These are phyloP conservation scores for Fusarium sp. DNA, from an alignment of 2,329 filamentous ascomycete genomes.

Conservation along the genomic window DNA sequence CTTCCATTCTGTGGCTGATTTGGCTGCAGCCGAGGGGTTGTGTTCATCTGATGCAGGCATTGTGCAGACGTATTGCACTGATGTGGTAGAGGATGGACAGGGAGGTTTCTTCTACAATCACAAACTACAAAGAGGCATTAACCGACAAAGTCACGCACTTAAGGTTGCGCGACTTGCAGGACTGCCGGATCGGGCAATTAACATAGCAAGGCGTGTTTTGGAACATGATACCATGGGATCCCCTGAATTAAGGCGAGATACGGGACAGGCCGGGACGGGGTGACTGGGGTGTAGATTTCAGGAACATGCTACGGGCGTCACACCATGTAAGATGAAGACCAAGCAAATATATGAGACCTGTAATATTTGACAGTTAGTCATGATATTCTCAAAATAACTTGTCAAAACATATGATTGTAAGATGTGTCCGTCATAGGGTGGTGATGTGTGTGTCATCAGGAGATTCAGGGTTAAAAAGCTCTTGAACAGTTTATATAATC, in stretches of 20 bases:
- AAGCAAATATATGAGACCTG: conserved; percentile 30
- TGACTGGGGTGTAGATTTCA: conserved; percentile 3
- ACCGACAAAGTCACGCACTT: conserved; percentile 88
- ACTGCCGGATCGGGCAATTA: conserved; percentile 80
- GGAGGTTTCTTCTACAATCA: conserved; percentile 90
- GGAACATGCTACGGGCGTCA: conserved; percentile 32
- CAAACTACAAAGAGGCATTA: conserved; percentile 84
- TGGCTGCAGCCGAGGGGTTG: conserved; percentile 71
- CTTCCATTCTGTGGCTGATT: conserved; percentile 87
- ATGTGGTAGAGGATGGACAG: conserved; percentile 80
- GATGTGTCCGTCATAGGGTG: conserved; percentile 68
- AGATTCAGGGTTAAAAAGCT: conserved; percentile 79
- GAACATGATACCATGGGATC: conserved; percentile 28
- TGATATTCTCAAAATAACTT: conserved; percentile 53
- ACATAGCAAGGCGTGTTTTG: conserved; percentile 74
- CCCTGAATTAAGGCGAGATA: conserved; percentile 3
- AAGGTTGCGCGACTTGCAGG: conserved; percentile 94
- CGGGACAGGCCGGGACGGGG: conserved; percentile 20
- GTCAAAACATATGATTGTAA: conserved; percentile 39
- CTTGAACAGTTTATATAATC: conserved; percentile 70
- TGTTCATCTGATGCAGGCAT: conserved; percentile 53
- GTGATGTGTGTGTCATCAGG: conserved; percentile 72
- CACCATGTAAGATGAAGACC: conserved; percentile 29
- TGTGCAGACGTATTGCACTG: conserved; percentile 88
- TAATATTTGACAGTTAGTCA: conserved; percentile 55